Evolutionary conservation across 768 basidiomycete species (phyloP).

Genomic region (Lentinula edodes): DNA sequence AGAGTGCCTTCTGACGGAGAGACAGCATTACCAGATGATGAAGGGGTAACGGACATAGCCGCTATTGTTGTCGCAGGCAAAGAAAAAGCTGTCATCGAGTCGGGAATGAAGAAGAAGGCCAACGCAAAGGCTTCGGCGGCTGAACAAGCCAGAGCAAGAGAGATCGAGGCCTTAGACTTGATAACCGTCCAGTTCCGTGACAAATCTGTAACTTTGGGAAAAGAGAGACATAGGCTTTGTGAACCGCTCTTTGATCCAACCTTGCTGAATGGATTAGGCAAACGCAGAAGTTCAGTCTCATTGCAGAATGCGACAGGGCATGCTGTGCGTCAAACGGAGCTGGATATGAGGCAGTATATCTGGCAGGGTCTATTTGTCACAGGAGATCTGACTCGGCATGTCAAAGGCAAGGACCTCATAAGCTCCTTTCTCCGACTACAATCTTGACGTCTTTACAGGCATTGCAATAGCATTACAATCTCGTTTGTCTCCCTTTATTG

Average conservation of each 20-base stretch:
- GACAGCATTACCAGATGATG: constrained; percentile 63
- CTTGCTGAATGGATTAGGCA: constrained; percentile 39
- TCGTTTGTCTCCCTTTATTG: constrained; percentile 57
- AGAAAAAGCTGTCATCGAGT: constrained; percentile 84
- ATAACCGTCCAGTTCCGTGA: constrained; percentile 69
- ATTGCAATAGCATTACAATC: constrained; percentile 67
- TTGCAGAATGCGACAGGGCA: constrained; percentile 66
- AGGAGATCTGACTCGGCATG: constrained; percentile 65
- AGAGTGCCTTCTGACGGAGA: constrained; percentile 75
- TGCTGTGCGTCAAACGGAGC: constrained; percentile 55
- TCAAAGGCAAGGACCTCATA: constrained; percentile 50
- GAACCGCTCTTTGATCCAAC: constrained; percentile 82
- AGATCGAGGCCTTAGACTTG: constrained; percentile 84
- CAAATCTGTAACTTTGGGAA: constrained; percentile 69
- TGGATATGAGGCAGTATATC: constrained; percentile 63
- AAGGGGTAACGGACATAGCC: constrained; percentile 86
- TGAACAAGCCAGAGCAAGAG: constrained; percentile 73
- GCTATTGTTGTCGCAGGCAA: constrained; percentile 88
- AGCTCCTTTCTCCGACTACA: neutral
- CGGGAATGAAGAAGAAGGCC: constrained; percentile 72
- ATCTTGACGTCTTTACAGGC: constrained; percentile 30
- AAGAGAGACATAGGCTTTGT: constrained; percentile 86
- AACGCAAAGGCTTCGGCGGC: constrained; percentile 70
- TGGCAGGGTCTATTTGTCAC: constrained; percentile 81
- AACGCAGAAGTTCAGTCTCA: constrained; percentile 20